Evolutionary conservation across 306 rosid species (phyloP).

Genomic region (Vigna hirtella): DNA sequence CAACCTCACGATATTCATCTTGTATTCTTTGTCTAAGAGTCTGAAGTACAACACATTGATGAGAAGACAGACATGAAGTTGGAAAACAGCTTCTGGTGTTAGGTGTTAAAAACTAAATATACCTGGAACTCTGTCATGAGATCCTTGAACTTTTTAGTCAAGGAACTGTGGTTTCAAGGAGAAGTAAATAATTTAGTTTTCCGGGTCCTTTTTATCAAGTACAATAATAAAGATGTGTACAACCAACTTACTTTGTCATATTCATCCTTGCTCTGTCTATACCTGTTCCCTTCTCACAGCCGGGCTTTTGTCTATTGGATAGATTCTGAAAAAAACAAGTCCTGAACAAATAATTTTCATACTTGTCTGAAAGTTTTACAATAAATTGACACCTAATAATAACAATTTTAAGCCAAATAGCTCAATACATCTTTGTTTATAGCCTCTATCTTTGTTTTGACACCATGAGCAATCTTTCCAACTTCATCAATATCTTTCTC

Average conservation of each 20-base stretch:
- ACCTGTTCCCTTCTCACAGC: conserved; percentile 93
- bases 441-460: conserved; percentile 85
- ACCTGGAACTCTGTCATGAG: conserved; percentile 96
- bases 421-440: conserved; percentile 80
- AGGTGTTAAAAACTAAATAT: conserved; percentile 27
- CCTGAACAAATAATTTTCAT: conserved; percentile 37
- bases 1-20: conserved; percentile 99
- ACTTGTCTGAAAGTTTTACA: background rate
- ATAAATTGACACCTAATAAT: conserved; percentile 25
- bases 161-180: conserved; percentile 63
- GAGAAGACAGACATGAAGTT: conserved; percentile 44
- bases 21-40: conserved; percentile 93
- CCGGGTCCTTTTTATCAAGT: conserved; percentile 10
- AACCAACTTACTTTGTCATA: conserved; percentile 78
- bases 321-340: conserved; percentile 66
- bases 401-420: conserved; percentile 26
- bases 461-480: conserved; percentile 84
- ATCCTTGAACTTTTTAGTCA: conserved; percentile 86
- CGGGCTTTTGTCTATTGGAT: conserved; percentile 83
- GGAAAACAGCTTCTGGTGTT: conserved; percentile 26
- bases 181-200: conserved; percentile 41
- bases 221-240: conserved; percentile 28
- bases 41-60: conserved; percentile 51
- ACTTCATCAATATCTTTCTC: conserved; percentile 98
- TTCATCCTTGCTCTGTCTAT: conserved; percentile 93